A percentile compares a stretch with the other conserved stretches of the same genome.
These are phyloP conservation scores for Trypanosoma platydactyli DNA, from an alignment of 208 protist genomes.

Conservation along the genomic window DNA sequence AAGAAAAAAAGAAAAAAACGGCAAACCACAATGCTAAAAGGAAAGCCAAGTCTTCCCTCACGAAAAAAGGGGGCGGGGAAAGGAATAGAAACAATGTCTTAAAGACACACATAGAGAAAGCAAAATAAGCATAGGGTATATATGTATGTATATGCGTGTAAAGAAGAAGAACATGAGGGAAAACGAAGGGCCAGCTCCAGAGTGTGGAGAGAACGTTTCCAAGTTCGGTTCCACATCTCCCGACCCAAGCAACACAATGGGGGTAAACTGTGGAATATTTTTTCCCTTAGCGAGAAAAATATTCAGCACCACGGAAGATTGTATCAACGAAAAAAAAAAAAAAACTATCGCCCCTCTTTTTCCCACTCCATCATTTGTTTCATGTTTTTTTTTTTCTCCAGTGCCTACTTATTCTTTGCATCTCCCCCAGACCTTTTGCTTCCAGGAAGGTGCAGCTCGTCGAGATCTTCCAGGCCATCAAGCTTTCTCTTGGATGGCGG, in stretches of 20 bases:
- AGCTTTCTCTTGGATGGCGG: neutral
- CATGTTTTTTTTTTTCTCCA: neutral
- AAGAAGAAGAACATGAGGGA: too few species aligned
- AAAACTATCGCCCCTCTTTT: neutral
- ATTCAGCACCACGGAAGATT: neutral
- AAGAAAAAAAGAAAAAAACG: slow-evolving; percentile 11
- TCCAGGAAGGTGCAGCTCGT: slow-evolving; percentile 40
- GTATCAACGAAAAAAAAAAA: neutral
- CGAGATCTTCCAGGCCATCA: slow-evolving; percentile 21
- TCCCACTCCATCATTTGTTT: neutral
- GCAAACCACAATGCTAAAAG: too few species aligned
- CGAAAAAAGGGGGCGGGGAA: too few species aligned
- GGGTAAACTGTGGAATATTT: too few species aligned
- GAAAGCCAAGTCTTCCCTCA: too few species aligned
- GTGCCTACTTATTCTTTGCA: neutral
- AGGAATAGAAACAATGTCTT: neutral
- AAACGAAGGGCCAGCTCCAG: too few species aligned
- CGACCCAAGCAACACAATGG: too few species aligned
- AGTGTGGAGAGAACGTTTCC: too few species aligned
- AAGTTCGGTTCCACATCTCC: too few species aligned
- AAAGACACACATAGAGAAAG: slow-evolving; percentile 1
- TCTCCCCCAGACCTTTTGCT: slow-evolving; percentile 7
- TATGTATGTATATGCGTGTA: too few species aligned
- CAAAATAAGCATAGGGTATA: too few species aligned
- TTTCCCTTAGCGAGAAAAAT: too few species aligned